phyloP scores from a whole-genome alignment of 257 asterid genomes.

The Rubia yunnanensis region DNA sequence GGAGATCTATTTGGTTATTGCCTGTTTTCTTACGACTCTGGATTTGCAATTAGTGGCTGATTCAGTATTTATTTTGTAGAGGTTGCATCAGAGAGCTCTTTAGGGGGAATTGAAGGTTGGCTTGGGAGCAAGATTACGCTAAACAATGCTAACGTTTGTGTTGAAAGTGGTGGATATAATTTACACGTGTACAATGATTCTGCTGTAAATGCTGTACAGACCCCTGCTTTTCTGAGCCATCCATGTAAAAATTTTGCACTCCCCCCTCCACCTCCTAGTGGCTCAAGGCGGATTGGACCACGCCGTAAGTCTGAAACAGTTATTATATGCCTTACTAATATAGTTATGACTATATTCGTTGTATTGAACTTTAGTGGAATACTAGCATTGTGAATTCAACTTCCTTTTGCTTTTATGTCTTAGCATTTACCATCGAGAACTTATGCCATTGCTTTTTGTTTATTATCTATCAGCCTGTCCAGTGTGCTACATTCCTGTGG shows the following conservation, averaged over 20 bases:
- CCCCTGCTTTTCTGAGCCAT: conserved; percentile 21
- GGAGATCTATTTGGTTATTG: not conserved
- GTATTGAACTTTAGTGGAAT: not conserved
- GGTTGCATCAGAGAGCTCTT: conserved; percentile 49
- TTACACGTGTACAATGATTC: conserved; percentile 35
- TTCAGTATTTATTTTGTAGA: conserved; percentile 38
- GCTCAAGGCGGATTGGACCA: conserved; percentile 69
- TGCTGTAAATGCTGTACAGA: conserved; percentile 22
- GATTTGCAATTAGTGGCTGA: conserved; percentile 2
- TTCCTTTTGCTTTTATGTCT: not conserved
- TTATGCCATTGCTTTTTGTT: conserved; percentile 11
- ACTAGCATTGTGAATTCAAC: not conserved
- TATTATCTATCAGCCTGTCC: conserved; percentile 71
- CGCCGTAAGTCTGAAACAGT: conserved; percentile 62
- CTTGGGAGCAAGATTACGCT: conserved; percentile 33
- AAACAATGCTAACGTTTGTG: conserved; percentile 38
- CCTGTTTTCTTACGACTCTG: not conserved
- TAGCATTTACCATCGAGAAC: not conserved
- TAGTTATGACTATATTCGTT: not conserved
- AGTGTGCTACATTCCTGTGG: conserved; percentile 78
- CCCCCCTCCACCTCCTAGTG: conserved; percentile 86
- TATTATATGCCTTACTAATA: not conserved
- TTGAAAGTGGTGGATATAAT: conserved; percentile 35
- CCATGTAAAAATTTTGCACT: conserved; percentile 73
- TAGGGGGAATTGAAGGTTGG: conserved; percentile 48